A percentile compares a stretch with the other conserved stretches of the same genome.
Evolutionary conservation across 495 filamentous ascomycete species (phyloP).

Genomic region (Polyplosphaeria fusca): DNA sequence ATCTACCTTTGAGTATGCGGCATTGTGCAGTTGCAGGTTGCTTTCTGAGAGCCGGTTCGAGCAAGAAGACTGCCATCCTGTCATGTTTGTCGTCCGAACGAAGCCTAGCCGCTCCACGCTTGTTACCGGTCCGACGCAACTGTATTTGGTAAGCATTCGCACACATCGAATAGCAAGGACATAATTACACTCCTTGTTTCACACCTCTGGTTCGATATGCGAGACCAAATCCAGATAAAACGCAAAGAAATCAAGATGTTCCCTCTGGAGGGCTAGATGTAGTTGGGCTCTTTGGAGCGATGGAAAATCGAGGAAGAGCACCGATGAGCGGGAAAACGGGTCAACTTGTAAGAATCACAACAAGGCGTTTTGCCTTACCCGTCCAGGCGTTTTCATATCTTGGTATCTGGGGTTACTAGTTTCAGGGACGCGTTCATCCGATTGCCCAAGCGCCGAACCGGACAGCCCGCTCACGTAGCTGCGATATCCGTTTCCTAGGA

Average conservation of each 20-base stretch:
- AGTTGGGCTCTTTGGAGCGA: too few species aligned
- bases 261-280: too few species aligned
- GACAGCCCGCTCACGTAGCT: too few species aligned
- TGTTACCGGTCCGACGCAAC: not conserved
- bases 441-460: too few species aligned
- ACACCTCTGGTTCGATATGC: not conserved
- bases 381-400: not conserved
- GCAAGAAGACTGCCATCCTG: too few species aligned
- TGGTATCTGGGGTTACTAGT: too few species aligned
- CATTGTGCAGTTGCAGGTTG: constrained; percentile 18
- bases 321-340: not conserved
- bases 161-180: not conserved
- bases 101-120: too few species aligned
- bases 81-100: too few species aligned
- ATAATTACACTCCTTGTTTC: not conserved
- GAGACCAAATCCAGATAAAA: too few species aligned
- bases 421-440: too few species aligned
- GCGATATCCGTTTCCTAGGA: not conserved
- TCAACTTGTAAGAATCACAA: not conserved
- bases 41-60: constrained; percentile 10
- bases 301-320: too few species aligned
- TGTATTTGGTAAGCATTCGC: not conserved
- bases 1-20: constrained; percentile 18
- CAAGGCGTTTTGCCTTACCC: not conserved
- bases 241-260: too few species aligned